A percentile compares a stretch with the other conserved stretches of the same genome.
phyloP scores from a whole-genome alignment of 306 rosid genomes.

The Casuarina equisetifolia region DNA sequence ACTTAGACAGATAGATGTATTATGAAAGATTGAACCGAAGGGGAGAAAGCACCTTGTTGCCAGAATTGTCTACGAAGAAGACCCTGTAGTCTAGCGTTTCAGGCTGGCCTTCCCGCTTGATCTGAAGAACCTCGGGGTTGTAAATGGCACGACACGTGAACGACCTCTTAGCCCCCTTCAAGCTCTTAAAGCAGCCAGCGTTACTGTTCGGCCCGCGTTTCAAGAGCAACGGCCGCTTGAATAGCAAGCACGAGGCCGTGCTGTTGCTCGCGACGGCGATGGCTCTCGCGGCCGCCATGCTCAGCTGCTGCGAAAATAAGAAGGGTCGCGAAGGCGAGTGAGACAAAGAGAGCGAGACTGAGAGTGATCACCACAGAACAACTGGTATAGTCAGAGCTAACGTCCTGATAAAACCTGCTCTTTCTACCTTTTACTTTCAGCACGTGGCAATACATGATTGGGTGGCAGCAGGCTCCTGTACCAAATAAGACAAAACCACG shows the following conservation, averaged over 20 bases:
- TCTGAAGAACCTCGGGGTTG: slow-evolving; percentile 59
- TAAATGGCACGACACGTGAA: slow-evolving; percentile 71
- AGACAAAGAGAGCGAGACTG: slow-evolving; percentile 15
- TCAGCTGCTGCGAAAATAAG: background rate
- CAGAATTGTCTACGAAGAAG: slow-evolving; percentile 66
- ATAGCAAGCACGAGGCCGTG: slow-evolving; percentile 40
- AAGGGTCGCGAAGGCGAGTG: background rate
- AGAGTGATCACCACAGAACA: slow-evolving; percentile 9
- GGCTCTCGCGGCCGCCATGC: slow-evolving; percentile 87
- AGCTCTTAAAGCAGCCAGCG: slow-evolving; percentile 27
- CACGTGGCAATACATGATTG: background rate
- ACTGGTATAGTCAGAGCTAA: background rate
- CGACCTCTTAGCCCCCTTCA: slow-evolving; percentile 35
- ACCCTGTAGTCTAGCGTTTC: slow-evolving; percentile 81
- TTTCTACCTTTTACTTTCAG: background rate
- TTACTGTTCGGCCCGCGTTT: slow-evolving; percentile 24
- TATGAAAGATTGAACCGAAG: too few species aligned
- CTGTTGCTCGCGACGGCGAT: slow-evolving; percentile 52
- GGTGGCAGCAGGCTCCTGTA: background rate
- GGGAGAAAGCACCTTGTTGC: slow-evolving; percentile 56
- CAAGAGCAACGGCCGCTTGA: slow-evolving; percentile 35
- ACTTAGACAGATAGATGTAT: background rate
- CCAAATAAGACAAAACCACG: too few species aligned
- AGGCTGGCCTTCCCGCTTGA: slow-evolving; percentile 76
- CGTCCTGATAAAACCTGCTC: background rate